These are phyloP conservation scores for Talaromyces sp. DNA, from an alignment of 2,329 filamentous ascomycete species.

Conservation along the genomic window DNA sequence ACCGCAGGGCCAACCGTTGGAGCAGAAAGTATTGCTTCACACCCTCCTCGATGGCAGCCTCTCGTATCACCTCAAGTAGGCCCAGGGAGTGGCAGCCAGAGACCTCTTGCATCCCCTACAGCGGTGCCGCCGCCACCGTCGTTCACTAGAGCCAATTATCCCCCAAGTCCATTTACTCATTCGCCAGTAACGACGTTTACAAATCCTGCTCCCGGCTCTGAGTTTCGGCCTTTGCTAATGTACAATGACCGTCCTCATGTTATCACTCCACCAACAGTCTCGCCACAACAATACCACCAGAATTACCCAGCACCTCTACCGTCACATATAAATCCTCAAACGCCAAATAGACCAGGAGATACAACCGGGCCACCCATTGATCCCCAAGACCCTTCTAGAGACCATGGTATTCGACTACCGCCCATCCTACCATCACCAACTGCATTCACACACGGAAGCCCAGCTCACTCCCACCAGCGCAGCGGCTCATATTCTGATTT, in stretches of 20 bases:
- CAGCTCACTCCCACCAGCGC: slow-evolving; percentile 23
- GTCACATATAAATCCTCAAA: slow-evolving; percentile 22
- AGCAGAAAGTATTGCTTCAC: slow-evolving; percentile 19
- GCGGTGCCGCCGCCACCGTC: slow-evolving; percentile 21
- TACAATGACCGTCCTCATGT: slow-evolving; percentile 22
- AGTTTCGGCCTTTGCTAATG: slow-evolving; percentile 23
- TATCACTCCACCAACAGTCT: slow-evolving; percentile 24
- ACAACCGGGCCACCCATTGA: slow-evolving; percentile 20
- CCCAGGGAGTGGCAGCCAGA: slow-evolving; percentile 20
- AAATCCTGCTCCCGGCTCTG: slow-evolving; percentile 22
- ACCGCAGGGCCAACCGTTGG: slow-evolving; percentile 16
- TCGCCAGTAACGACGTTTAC: slow-evolving; percentile 16
- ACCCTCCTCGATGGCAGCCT: slow-evolving; percentile 29
- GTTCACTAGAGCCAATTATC: slow-evolving; percentile 4
- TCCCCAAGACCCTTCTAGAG: slow-evolving; percentile 25
- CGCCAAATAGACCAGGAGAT: slow-evolving; percentile 23
- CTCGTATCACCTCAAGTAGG: slow-evolving; percentile 25
- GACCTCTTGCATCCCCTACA: slow-evolving; percentile 31
- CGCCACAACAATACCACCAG: slow-evolving; percentile 30
- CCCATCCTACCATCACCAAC: slow-evolving; percentile 33
- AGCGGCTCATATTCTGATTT: slow-evolving; percentile 29
- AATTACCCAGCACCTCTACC: slow-evolving; percentile 21
- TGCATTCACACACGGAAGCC: slow-evolving; percentile 17
- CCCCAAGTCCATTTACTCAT: slow-evolving; percentile 4
- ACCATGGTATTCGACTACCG: slow-evolving; percentile 32